Evolutionary conservation across 106 monocot genomes (phyloP).

Genomic region (Chionographis japonica): DNA sequence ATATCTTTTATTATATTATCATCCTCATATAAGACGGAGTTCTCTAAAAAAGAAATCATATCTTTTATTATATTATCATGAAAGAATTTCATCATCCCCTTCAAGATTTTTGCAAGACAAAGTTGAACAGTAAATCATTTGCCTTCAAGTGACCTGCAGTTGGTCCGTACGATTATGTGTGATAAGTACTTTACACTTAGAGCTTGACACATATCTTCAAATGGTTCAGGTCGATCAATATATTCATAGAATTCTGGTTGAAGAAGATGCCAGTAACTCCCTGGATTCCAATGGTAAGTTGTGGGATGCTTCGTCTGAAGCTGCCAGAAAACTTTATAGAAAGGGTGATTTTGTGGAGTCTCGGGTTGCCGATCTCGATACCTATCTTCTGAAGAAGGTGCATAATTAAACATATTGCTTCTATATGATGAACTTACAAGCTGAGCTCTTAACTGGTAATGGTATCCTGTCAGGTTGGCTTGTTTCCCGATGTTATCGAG

Average conservation of each 20-base stretch:
- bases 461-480: conserved; percentile 58
- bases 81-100: no score
- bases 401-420: neutral
- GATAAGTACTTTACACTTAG: neutral
- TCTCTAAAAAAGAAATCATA: no score
- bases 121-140: no score
- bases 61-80: no score
- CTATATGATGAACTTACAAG: neutral
- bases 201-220: neutral
- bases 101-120: no score
- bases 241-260: conserved; percentile 88
- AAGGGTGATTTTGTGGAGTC: conserved; percentile 69
- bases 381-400: conserved; percentile 81
- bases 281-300: conserved; percentile 24
- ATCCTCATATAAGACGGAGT: no score
- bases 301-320: conserved; percentile 46
- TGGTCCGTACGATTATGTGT: neutral
- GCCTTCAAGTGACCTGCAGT: no score
- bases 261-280: conserved; percentile 51
- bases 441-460: no score
- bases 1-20: no score
- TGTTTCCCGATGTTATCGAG: conserved; percentile 95
- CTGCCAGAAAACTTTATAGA: conserved; percentile 60
- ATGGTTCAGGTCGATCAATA: conserved; percentile 70
- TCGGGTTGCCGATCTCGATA: conserved; percentile 54